Base-by-base conservation (phyloP, 176 grass and related monocot species). In the Oryza punctata region DNA sequence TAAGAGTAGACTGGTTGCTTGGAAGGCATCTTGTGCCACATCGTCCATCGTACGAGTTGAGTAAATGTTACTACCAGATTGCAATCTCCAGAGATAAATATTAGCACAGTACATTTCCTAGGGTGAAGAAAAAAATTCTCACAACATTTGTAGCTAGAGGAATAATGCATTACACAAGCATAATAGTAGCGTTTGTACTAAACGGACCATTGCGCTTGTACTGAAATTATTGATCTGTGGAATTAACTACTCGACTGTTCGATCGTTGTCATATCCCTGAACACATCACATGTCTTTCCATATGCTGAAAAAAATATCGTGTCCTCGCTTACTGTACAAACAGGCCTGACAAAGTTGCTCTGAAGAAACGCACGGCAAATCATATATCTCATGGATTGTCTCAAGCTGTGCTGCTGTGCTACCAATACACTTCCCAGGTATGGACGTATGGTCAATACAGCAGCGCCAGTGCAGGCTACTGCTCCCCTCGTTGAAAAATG, bases 211-310 rank as follows among this genome's bases (percentile, higher is more conserved):
- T 73, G 43, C 41, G 23, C 44, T 50, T 50, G 71, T 29, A 18
- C 71, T 29, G 29, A 73, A 73, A 73, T 50, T 73, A 29, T 73
- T 50, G 14, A 27, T 18, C 54, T 10, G 54, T 73, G 25, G 44
- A 11, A 73, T 60, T 60, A 73, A 73, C 25, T 19, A 49, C 25
- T 50, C 25, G 14, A 72, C 23, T 50, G 71, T 50, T 73, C 25
- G 71, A 49, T 73, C 44, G 43, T 73, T 73, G 71, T 73, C 71
- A 29, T 59, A 35, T 35, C 37, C 47, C 73, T 75, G 30, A 35
- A 57, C 73, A 75, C 73, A 35, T 75, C 73, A 59, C 47, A 46
- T 72, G 69, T 15, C 67, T 70, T 12, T 26, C 12, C 40, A 60
- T 60, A 60, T 9, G 54, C 54, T 60, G 54, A 18, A 60, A 60